A percentile compares a stretch with the other conserved stretches of the same genome.
These are phyloP conservation scores for Sarocladium kiliense DNA, from an alignment of 2,329 filamentous ascomycete genomes.

Conservation along the genomic window DNA sequence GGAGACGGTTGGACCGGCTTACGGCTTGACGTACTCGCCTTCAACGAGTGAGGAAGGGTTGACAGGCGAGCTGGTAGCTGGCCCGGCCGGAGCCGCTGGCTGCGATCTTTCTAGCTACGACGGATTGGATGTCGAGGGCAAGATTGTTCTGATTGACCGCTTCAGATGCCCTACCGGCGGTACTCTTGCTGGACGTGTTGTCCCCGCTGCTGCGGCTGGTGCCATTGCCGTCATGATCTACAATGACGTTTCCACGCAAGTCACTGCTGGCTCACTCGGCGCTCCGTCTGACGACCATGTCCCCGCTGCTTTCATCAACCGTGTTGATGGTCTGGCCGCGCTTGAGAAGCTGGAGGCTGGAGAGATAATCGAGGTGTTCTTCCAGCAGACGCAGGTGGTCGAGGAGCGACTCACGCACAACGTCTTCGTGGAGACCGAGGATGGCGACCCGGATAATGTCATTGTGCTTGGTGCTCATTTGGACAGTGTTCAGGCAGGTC, in stretches of 20 bases:
- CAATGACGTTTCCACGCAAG: conserved; percentile 22
- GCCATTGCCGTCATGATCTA: conserved; percentile 25
- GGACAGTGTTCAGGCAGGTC: conserved; percentile 37
- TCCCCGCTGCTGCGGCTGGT: conserved; percentile 22
- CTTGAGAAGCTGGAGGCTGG: conserved; percentile 26
- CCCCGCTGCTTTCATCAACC: conserved; percentile 24
- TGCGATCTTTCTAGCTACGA: conserved; percentile 22
- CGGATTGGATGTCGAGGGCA: conserved; percentile 20
- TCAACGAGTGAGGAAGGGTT: conserved; percentile 24
- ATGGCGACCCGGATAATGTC: conserved; percentile 35
- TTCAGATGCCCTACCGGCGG: conserved; percentile 23
- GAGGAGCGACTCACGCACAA: conserved; percentile 37
- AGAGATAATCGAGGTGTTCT: conserved; percentile 27
- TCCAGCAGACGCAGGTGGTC: conserved; percentile 27
- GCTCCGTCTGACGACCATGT: conserved; percentile 22
- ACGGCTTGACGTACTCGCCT: conserved; percentile 25
- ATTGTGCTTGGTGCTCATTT: conserved; percentile 38
- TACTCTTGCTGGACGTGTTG: conserved; percentile 25
- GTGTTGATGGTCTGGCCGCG: conserved; percentile 20
- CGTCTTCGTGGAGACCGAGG: conserved; percentile 39
- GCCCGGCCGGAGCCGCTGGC: conserved; percentile 19
- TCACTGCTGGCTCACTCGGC: conserved; percentile 24
- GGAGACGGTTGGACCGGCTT: conserved; percentile 19
- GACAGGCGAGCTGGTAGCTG: conserved; percentile 20
- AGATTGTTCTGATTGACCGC: conserved; percentile 27